These are phyloP conservation scores for Trichosanthes cucumerina DNA, from an alignment of 306 rosid genomes.

Conservation along the genomic window DNA sequence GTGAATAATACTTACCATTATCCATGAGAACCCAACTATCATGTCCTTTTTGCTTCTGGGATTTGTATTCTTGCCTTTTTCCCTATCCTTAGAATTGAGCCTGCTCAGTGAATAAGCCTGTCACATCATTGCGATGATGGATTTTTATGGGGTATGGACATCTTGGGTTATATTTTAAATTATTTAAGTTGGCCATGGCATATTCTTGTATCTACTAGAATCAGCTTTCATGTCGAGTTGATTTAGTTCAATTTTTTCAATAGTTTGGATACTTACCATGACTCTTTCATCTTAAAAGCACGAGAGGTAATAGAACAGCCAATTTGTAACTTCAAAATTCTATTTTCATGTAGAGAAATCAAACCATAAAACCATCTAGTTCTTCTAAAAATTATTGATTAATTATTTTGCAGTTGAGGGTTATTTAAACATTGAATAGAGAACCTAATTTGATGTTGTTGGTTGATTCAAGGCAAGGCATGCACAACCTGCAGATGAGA, in stretches of 20 bases:
- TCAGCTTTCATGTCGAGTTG: not conserved
- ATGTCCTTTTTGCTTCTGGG: not conserved
- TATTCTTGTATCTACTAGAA: not conserved
- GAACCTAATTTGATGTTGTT: not conserved
- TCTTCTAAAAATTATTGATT: not conserved
- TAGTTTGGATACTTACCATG: not conserved
- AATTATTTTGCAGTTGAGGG: not conserved
- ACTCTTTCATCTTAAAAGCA: not conserved
- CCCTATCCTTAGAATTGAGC: not conserved
- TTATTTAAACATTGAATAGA: not conserved
- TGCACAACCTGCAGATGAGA: not conserved
- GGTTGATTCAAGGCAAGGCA: conserved; percentile 4
- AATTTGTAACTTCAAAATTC: not conserved
- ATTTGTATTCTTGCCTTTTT: not conserved
- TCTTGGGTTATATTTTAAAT: not conserved
- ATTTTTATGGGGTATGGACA: not conserved
- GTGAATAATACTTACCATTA: not conserved
- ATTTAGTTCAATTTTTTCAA: not conserved
- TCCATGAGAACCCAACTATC: not conserved
- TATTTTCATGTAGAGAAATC: not conserved
- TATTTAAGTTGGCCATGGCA: not conserved
- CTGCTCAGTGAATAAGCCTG: not conserved
- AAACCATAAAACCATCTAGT: not conserved
- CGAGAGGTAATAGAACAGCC: not conserved
- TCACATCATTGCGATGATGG: not conserved